Evolutionary conservation across 495 filamentous ascomycete species (phyloP), one percentile per base, ranked within the genome.

Genomic region (Penicillium goetzii): DNA sequence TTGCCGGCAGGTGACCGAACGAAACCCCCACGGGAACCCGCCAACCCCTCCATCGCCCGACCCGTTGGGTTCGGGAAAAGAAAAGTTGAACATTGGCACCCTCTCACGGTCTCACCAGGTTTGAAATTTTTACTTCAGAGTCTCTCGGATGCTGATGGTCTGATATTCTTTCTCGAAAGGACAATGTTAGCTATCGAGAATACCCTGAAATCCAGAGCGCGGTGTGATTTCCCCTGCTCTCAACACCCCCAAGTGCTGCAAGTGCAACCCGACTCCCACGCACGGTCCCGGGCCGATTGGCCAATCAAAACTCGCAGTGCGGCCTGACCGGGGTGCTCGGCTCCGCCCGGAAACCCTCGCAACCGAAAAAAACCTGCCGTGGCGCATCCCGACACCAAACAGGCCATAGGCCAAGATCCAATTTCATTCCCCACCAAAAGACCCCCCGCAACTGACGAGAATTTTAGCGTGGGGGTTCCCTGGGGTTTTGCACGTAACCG

Each of bases 401-500:
- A 15, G 43, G 21, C 43, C 43, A 47, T 23, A 23, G 21, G 43
- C 43, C 43, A 47, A 12, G 19, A 12, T 2, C 43, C 43, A 25
- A 23, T 14, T 3, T 47, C 43, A 47, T 47, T 66, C 63, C 58
- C 63, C 63, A 66, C 63, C 36, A 32, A n/a, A 23, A n/a, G 10
- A 53, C 47, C 55, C 63, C 63, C 63, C 63, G 63, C 63, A 61
- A 50, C 41, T 53, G 50, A 53, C 59, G 59, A 64, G 59, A 47
- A 58, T 66, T 61, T 59, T 58, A 11, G 59, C 63, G 63, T 66
- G 63, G 63, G 63, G 63, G 63, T 66, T 55, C 58, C 63, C n/a
- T 45, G 59, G 59, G 54, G 4, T 47, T 61, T 57, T 45, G 36
- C 11, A 60, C 58, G 50, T 58, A 56, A 40, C 4, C 41, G 51